Base-by-base conservation (phyloP, 169 alveolate genomes). In the Theileria equi region DNA sequence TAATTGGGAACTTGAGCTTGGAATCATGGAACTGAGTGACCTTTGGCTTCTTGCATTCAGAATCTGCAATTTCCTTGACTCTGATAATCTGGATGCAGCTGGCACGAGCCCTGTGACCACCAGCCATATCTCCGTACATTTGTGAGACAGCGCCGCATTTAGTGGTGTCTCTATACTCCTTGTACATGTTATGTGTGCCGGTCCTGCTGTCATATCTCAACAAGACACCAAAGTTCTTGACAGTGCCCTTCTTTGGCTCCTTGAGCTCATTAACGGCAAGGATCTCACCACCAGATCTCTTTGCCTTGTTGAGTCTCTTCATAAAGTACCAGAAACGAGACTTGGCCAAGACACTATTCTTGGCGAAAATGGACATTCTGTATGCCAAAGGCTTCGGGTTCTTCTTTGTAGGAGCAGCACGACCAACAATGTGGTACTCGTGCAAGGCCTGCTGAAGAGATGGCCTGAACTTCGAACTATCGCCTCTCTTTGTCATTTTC, bases 171-270 rank as follows among this genome's bases (percentile, higher is more conserved):
- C 99, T 93, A 92, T 83, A 95, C 92, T 98, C 99, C 91, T 95
- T 98, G 94, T 98, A 98, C 99, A 98, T 97, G 94, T 97, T 96
- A 84, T 95, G 98, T 55, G 96, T 94, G 64, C 98, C 98, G 45
- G 99, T 96, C 80, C 99, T 95, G 79, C 98, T 93, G 88, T 95
- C 93, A 88, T 96, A 98, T 67, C 98, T 94, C 67, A 97, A 89
- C 91, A 95, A 94, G 55, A 97, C 92, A 47, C 99, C 99, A 89
- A 91, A 97, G 90, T 96, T 98, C 91, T 95, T 93, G 58, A 90
- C 98, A 68, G 79, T 78, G 43, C 93, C 83, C 26, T 98, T 94
- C 71, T 91, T 76, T 72, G 89, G 90, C 79, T 96, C 99, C 49
- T 66, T 60, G 44, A 87, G 55, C 68, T 85, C 91, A 66, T 91